phyloP scores from a whole-genome alignment of 139 green algal species.

The Asterochloris sp. region DNA sequence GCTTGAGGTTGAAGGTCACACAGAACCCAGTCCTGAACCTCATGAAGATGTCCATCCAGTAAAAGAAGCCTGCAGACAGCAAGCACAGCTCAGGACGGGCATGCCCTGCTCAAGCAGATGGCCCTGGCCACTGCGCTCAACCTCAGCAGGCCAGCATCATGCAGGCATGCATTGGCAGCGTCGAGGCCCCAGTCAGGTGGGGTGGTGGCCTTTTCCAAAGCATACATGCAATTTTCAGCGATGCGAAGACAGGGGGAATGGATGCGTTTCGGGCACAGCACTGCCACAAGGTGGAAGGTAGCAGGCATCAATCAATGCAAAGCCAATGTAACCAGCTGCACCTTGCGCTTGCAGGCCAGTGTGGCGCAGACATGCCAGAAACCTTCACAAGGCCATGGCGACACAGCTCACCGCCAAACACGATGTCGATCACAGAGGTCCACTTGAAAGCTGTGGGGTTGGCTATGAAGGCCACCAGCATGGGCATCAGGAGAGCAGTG shows the following conservation, averaged over 20 bases:
- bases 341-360: background rate
- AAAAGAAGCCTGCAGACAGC: slow-evolving; percentile 1
- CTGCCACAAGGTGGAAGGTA: background rate
- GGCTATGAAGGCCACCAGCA: slow-evolving; percentile 6
- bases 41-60: slow-evolving; percentile 11
- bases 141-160: background rate
- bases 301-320: background rate
- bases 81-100: background rate
- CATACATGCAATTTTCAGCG: background rate
- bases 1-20: slow-evolving; percentile 17
- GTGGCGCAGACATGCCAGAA: background rate
- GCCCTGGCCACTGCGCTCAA: background rate
- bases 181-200: background rate
- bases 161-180: too few species aligned
- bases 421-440: background rate
- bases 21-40: slow-evolving; percentile 8
- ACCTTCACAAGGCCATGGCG: background rate
- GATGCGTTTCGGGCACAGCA: background rate
- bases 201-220: background rate
- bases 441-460: slow-evolving; percentile 1
- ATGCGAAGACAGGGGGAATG: background rate
- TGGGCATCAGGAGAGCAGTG: slow-evolving; percentile 9
- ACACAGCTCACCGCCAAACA: background rate
- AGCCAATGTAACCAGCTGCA: background rate
- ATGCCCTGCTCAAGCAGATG: background rate